Conservation (phyloP, 2,329 filamentous ascomycete genomes). For the Colletotrichum truncatum region DNA sequence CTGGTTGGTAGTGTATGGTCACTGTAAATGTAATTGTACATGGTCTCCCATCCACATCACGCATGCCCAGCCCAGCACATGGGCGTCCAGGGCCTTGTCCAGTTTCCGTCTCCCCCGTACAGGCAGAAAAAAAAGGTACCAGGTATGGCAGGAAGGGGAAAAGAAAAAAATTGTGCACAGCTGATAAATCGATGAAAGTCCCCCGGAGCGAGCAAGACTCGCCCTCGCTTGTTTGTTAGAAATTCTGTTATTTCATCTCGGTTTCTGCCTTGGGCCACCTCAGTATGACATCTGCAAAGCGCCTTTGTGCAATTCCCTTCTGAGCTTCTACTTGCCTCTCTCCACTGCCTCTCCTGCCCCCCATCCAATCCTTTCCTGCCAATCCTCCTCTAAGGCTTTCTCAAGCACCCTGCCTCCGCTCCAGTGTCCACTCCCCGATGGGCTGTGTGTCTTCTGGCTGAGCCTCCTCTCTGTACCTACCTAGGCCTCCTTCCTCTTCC, state of each 20-base stretch:
- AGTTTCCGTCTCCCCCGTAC: slow-evolving; percentile 23
- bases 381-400: slow-evolving; percentile 10
- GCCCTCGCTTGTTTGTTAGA: too few species aligned
- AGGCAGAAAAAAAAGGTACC: background rate
- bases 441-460: slow-evolving; percentile 26
- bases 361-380: background rate
- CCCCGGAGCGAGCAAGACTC: slow-evolving; percentile 13
- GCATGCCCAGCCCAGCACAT: slow-evolving; percentile 18
- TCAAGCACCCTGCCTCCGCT: slow-evolving; percentile 7
- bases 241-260: too few species aligned
- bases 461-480: slow-evolving; percentile 14
- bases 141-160: slow-evolving; percentile 1
- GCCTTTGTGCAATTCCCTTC: slow-evolving; percentile 21
- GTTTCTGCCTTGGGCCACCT: slow-evolving; percentile 10
- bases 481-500: background rate
- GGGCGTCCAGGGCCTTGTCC: slow-evolving; percentile 15
- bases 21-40: background rate
- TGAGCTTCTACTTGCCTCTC: slow-evolving; percentile 5
- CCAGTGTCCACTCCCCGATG: slow-evolving; percentile 19
- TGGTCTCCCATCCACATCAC: slow-evolving; percentile 17
- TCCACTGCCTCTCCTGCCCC: background rate
- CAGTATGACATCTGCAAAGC: slow-evolving; percentile 14
- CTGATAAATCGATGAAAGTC: slow-evolving; percentile 28
- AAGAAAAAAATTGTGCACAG: slow-evolving; percentile 27
- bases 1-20: background rate